These are phyloP conservation scores for Ganoderma lucidum DNA, from an alignment of 1,284 basidiomycete genomes.

Conservation along the genomic window DNA sequence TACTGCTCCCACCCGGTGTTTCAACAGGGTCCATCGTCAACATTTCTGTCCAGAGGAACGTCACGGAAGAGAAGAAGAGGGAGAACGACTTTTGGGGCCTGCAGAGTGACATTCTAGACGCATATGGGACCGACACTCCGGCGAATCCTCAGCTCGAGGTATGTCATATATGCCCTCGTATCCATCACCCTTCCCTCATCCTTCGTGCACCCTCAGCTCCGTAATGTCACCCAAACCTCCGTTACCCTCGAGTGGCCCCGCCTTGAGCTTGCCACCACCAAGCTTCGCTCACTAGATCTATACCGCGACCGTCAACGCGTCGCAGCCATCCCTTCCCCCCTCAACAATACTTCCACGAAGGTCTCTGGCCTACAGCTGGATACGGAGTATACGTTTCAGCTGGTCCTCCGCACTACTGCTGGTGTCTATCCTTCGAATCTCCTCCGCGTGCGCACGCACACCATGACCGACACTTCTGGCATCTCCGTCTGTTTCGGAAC, in stretches of 20 bases:
- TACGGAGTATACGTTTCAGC: conserved; percentile 92
- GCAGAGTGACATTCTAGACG: conserved; percentile 80
- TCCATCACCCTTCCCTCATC: conserved; percentile 1
- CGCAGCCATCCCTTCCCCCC: conserved; percentile 83
- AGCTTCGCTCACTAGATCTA: conserved; percentile 88
- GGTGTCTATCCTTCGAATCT: conserved; percentile 89
- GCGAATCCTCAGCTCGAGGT: conserved; percentile 79
- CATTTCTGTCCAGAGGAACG: conserved; percentile 90
- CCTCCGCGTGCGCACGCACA: conserved; percentile 86
- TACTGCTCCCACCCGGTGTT: conserved; percentile 89
- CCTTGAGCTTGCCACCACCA: conserved; percentile 85
- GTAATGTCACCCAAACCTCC: conserved; percentile 94
- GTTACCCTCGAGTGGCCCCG: conserved; percentile 93
- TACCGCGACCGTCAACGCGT: conserved; percentile 91
- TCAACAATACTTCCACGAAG: conserved; percentile 88
- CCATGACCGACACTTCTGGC: conserved; percentile 93
- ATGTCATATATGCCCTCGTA: conserved; percentile 32
- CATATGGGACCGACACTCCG: conserved; percentile 77
- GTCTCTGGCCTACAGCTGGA: conserved; percentile 89
- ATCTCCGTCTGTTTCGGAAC: conserved; percentile 93
- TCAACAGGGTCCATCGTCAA: conserved; percentile 96
- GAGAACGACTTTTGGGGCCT: conserved; percentile 84
- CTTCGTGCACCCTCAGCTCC: conserved; percentile 59
- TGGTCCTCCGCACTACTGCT: conserved; percentile 89
- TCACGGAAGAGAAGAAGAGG: conserved; percentile 81